Conservation (phyloP, 306 rosid genomes). For the Acacia crassicarpa region DNA sequence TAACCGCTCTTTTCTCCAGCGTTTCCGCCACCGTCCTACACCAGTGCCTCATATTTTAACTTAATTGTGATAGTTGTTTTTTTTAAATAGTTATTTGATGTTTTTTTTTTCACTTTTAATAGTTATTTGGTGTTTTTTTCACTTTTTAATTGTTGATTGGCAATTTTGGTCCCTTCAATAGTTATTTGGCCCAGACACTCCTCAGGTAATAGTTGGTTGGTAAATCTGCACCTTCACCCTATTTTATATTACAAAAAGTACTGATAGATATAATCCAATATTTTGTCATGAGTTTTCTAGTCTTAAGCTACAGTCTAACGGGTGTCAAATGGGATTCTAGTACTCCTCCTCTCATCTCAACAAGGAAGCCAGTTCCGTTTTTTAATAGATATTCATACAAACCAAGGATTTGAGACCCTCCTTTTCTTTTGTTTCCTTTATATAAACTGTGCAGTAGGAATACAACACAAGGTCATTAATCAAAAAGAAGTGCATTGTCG, state of each 20-base stretch:
- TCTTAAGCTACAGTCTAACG: neutral
- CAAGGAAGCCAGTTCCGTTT: neutral
- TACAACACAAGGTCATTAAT: neutral
- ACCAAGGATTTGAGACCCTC: neutral
- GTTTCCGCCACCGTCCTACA: too few species aligned
- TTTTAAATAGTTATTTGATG: too few species aligned
- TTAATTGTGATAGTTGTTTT: too few species aligned
- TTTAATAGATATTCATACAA: neutral
- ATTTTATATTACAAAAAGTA: neutral
- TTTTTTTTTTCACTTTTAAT: too few species aligned
- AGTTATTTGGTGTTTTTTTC: too few species aligned
- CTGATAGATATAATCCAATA: neutral
- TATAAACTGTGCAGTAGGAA: neutral
- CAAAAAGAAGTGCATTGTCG: slow-evolving; percentile 28
- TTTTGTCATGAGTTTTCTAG: neutral
- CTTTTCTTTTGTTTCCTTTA: neutral
- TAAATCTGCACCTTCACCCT: too few species aligned
- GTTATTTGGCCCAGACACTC: too few species aligned
- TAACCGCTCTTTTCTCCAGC: too few species aligned
- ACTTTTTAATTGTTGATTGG: too few species aligned
- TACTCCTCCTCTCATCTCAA: neutral
- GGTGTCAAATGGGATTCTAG: neutral
- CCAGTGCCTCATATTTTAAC: too few species aligned
- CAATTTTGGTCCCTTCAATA: too few species aligned
- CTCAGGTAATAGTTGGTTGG: too few species aligned